These are phyloP conservation scores for Durio zibethinus DNA, from an alignment of 345 rosid species.

Conservation along the genomic window DNA sequence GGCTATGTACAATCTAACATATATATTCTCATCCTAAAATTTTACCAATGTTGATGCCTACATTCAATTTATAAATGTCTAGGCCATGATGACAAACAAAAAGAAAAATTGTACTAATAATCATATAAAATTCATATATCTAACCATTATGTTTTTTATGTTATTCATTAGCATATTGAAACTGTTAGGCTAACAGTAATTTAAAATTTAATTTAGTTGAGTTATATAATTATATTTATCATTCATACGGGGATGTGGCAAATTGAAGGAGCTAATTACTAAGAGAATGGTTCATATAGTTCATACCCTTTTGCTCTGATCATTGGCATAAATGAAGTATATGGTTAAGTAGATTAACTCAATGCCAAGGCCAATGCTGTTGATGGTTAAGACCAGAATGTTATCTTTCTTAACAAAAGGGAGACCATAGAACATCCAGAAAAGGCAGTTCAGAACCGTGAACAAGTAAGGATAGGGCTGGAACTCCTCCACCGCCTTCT, in stretches of 20 bases:
- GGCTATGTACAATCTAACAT: neutral
- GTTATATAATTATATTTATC: no score
- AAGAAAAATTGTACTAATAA: no score
- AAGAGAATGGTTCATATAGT: conserved; percentile 7
- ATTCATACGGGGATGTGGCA: no score
- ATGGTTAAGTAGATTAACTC: conserved; percentile 27
- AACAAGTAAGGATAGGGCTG: conserved; percentile 40
- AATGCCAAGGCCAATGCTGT: conserved; percentile 30
- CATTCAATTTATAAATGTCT: neutral
- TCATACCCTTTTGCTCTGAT: conserved; percentile 17
- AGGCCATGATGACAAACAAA: no score
- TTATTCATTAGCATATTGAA: no score
- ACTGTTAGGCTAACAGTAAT: no score
- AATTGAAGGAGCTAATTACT: no score
- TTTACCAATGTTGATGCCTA: conserved; percentile 1
- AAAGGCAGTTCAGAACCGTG: conserved; percentile 41
- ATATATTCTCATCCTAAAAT: neutral
- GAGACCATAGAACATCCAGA: conserved; percentile 52
- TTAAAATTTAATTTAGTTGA: no score
- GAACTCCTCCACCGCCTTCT: conserved; percentile 43
- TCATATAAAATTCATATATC: neutral
- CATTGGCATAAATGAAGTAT: conserved; percentile 19
- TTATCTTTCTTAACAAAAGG: conserved; percentile 48
- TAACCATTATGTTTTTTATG: no score
- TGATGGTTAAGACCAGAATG: conserved; percentile 43